phyloP scores from a whole-genome alignment of 176 grass and related monocot species.

The Avena eriantha region DNA sequence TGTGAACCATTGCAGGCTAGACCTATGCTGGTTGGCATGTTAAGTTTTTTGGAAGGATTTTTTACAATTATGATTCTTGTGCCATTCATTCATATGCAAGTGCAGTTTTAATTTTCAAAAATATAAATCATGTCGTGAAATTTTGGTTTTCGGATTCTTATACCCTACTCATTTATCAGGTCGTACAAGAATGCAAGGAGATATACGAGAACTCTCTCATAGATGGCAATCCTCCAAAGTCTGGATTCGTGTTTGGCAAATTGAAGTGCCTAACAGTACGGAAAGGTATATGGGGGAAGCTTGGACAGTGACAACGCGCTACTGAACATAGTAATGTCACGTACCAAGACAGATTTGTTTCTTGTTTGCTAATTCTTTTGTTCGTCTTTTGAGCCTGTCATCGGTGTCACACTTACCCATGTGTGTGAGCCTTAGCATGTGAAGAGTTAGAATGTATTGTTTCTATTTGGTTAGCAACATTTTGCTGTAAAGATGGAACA shows the following conservation, averaged over 20 bases:
- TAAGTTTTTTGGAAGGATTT: neutral
- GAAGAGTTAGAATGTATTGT: constrained; percentile 48
- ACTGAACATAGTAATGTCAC: neutral
- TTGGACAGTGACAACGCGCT: constrained; percentile 57
- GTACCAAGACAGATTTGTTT: constrained; percentile 33
- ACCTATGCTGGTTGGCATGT: neutral
- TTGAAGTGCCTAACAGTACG: constrained; percentile 79
- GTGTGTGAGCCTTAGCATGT: constrained; percentile 19
- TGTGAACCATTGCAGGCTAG: constrained; percentile 9
- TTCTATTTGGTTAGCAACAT: constrained; percentile 38
- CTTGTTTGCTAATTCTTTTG: constrained; percentile 60
- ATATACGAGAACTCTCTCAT: constrained; percentile 88
- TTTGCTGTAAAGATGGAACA: constrained; percentile 40
- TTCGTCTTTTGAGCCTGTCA: constrained; percentile 37
- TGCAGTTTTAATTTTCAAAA: neutral
- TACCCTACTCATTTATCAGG: constrained; percentile 58
- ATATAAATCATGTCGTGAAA: neutral
- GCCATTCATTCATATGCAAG: neutral
- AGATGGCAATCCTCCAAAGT: constrained; percentile 77
- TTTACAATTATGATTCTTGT: neutral
- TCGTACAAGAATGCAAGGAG: constrained; percentile 97
- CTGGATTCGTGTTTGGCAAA: constrained; percentile 90
- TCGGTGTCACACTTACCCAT: neutral
- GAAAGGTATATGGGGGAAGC: constrained; percentile 94
- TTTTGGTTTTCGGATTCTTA: neutral